Evolutionary conservation across 306 rosid genomes (phyloP), one percentile per base, ranked within the genome.

Genomic region (Ormosia emarginata): DNA sequence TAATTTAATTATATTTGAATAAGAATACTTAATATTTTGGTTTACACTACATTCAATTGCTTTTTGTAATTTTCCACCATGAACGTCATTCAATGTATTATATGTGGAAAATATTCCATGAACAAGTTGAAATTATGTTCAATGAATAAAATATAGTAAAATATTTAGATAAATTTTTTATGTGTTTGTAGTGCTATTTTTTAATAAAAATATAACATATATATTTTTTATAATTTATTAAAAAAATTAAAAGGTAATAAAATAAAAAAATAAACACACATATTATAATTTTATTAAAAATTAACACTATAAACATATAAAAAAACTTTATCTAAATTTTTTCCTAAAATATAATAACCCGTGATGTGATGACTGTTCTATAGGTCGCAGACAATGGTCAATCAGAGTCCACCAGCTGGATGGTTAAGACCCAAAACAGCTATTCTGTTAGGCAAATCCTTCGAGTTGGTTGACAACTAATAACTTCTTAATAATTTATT

Each of bases 331-430:
- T 24, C 24, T 24, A 24, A 24, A 24, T 24, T 24, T 24, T 24
- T 24, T 1, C 24, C 24, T 24, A 47, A 79, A 74, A 55, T 52
- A 77, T 59, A 71, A 15, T 14, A 77, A 7, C 29, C 46, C 15
- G 55, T 8, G 71, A 75, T 43, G 61, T 44, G 67, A 74, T 1
- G 62, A 39, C 56, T 30, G 43, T 11, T 39, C 0, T 50, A 24
- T 59, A 58, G 74, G 85, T 86, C 75, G 4, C 34, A 75, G 79
- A 75, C 81, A 86, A 7, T 66, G 74, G 87, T 84, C 93, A 84
- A 84, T 84, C 67, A 79, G 15, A 84, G 87, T 84, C 82, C 70
- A 74, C 75, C 86, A 86, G 52, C 83, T 78, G 71, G 77, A 75
- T 70, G 46, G 63, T 71, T 70, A 18, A 47, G 82, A 64, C 71